A percentile compares a stretch with the other conserved stretches of the same genome.
These are phyloP conservation scores for Rhododendron griersonianum DNA, from an alignment of 148 eudicot species.

Conservation along the genomic window DNA sequence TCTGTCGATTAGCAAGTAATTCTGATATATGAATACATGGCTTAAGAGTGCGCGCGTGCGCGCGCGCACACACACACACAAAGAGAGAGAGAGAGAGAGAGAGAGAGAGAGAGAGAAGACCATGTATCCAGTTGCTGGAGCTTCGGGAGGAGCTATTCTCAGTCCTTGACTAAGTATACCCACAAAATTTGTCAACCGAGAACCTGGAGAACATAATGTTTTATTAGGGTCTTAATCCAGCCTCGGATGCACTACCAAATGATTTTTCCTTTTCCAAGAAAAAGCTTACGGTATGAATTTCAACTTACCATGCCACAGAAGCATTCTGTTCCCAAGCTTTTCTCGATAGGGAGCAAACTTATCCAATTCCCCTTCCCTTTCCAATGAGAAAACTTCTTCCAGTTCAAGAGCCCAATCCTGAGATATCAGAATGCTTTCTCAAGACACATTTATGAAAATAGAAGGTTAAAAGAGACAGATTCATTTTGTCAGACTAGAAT, in stretches of 20 bases:
- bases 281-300: background rate
- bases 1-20: background rate
- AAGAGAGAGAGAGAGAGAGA: conserved; percentile 16
- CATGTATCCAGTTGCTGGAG: conserved; percentile 99
- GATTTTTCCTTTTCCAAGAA: background rate
- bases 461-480: background rate
- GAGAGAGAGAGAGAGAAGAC: conserved; percentile 36
- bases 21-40: background rate
- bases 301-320: conserved; percentile 91
- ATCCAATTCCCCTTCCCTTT: conserved; percentile 86
- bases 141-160: conserved; percentile 98
- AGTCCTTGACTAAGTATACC: conserved; percentile 98
- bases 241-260: background rate
- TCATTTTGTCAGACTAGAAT: conserved; percentile 5
- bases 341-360: conserved; percentile 66
- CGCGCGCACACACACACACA: background rate
- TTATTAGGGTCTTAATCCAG: background rate
- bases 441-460: background rate
- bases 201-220: conserved; percentile 45
- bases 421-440: background rate
- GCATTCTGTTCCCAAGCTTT: conserved; percentile 93
- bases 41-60: background rate
- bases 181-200: conserved; percentile 93
- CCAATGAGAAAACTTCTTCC: conserved; percentile 88
- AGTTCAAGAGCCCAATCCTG: conserved; percentile 90